Conservation (phyloP, 208 protist species). For the Giardia duodenalis region DNA sequence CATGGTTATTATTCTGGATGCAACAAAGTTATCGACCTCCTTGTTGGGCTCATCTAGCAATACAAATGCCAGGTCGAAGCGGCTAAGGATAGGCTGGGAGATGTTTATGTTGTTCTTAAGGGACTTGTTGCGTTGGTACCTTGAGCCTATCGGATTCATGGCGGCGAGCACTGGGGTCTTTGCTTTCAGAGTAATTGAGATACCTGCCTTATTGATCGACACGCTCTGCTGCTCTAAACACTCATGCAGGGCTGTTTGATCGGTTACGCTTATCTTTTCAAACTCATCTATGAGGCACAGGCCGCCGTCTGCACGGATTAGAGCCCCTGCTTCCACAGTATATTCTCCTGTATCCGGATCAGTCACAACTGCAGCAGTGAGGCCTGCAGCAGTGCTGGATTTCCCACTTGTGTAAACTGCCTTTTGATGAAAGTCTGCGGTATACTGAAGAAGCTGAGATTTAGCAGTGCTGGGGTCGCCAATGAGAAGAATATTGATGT, state of each 20-base stretch:
- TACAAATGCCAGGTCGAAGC: constrained; percentile 99
- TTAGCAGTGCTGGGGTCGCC: constrained; percentile 96
- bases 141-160: constrained; percentile 87
- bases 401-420: constrained; percentile 92
- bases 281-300: constrained; percentile 99
- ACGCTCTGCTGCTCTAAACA: constrained; percentile 99
- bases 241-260: constrained; percentile 98
- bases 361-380: constrained; percentile 81
- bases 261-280: constrained; percentile 95
- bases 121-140: constrained; percentile 46
- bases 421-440: constrained; percentile 68
- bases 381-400: constrained; percentile 77
- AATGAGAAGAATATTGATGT: constrained; percentile 97
- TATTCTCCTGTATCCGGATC: constrained; percentile 96
- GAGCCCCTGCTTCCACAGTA: constrained; percentile 93
- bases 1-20: constrained; percentile 75
- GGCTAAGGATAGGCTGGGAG: constrained; percentile 83
- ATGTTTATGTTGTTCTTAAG: constrained; percentile 55
- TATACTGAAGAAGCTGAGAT: constrained; percentile 94
- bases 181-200: constrained; percentile 93
- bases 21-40: constrained; percentile 80
- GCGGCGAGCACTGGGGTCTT: constrained; percentile 82
- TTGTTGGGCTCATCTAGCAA: constrained; percentile 85
- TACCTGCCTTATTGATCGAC: constrained; percentile 84
- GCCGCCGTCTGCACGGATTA: constrained; percentile 98